A percentile compares a stretch with the other conserved stretches of the same genome.
Conservation (phyloP, 345 rosid genomes). For the Eucalyptus cladocalyx region DNA sequence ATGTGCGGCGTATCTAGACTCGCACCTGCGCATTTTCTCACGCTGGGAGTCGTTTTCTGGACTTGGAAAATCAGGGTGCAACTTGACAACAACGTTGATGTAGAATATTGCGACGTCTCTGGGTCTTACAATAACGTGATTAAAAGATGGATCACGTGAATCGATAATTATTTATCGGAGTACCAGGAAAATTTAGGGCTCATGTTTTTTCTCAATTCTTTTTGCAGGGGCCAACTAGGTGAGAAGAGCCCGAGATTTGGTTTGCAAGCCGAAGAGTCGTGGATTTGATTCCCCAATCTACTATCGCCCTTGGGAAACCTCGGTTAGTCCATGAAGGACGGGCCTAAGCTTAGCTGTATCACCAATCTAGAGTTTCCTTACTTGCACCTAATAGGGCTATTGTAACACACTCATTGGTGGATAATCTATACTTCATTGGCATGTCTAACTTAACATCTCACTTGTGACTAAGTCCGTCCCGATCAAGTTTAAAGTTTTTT, state of each 20-base stretch:
- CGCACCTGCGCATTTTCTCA: background rate
- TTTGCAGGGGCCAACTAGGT: background rate
- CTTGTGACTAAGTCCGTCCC: background rate
- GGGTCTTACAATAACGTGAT: background rate
- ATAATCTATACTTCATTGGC: background rate
- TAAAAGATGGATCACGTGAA: background rate
- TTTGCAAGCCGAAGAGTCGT: background rate
- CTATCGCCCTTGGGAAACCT: background rate
- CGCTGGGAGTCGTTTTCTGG: background rate
- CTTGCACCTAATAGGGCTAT: background rate
- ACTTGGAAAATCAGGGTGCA: background rate
- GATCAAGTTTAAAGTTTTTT: background rate
- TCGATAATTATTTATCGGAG: background rate
- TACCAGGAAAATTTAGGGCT: fast-evolving
- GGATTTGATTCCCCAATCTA: background rate
- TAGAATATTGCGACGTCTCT: background rate
- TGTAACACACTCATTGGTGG: background rate
- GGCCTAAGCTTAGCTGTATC: background rate
- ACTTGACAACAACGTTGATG: background rate
- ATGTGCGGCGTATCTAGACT: background rate
- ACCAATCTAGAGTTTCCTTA: background rate
- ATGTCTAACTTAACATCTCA: background rate
- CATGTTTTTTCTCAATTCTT: background rate
- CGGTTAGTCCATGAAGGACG: background rate
- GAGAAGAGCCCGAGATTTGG: background rate